Base-by-base conservation (phyloP, 108 stramenopile genomes). In the Nannochloropsis oceanica region DNA sequence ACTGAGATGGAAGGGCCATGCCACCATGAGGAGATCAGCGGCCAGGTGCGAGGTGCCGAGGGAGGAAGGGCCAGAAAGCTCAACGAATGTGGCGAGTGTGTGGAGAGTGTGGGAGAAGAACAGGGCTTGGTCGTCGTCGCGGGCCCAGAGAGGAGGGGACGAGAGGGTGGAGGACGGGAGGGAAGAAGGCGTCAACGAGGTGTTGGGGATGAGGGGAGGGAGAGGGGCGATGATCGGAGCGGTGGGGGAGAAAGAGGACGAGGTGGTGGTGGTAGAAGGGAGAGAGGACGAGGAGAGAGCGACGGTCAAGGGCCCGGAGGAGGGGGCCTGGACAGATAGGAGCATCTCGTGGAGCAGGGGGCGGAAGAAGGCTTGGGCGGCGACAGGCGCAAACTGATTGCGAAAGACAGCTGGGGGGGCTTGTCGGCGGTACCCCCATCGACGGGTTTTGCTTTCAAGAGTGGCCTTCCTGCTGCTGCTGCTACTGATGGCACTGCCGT, bases 361-460 rank as follows among this genome's bases (percentile, higher is more conserved):
- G 42, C 81, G 79, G 82, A 87, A 87, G 22, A 87, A 87, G 26
- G 79, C 82, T 26, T 82, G 86, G 2, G 86, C 86, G 59, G 59
- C 59, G 11, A 87, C 24, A 20, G 79, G 82, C 43, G 82, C 86
- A 79, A 87, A 87, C 34, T 42, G 86, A 24, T 87, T 87, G 27
- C 86, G 86, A 44, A 81, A 22, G 26, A 84, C 44, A 44, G 42
- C 79, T 24, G 44, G 81, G 13, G 79, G 73, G 26, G 86, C 46
- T 11, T 83, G 82, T 10, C 86, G 86, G 25, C 86, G 83, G 79
- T 87, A 83, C 27, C 86, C 86, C 86, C 86, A 87, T 11, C 86
- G 44, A 43, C 86, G 44, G 42, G 82, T 83, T 73, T 73, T 18
- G 59, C 22, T 18, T 10, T 1, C 18, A 7, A 73, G 59, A 7